Evolutionary conservation across 805 yeast genomes (phyloP), one percentile per base, ranked within the genome.

Genomic region (Zygosaccharomyces siamensis): DNA sequence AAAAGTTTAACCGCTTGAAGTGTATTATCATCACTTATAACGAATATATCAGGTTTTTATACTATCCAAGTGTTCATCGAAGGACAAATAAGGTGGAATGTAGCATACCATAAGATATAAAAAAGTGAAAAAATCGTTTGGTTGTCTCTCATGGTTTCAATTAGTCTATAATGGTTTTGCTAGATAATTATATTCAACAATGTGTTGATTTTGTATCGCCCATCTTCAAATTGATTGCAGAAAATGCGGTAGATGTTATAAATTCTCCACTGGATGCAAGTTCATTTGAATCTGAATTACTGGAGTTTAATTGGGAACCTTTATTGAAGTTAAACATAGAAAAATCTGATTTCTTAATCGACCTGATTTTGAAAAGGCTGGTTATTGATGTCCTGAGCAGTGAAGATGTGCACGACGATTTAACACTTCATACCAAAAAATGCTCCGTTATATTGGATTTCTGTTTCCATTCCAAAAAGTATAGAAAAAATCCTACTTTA

Each of bases 401-500:
- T 21, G 52, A 47, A 16, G 43, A 7, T 33, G 47, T 46, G 12
- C 46, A 28, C 23, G 54, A 47, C 5, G 43, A 42, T 23, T 35
- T 32, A 20, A 31, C 37, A 10, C 30, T 30, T 21, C 40, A 32
- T 10, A 39, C 42, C 20, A 47, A 51, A 8, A n/a, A 49, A 2
- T 50, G 55, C 43, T 56, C 60, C 7, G 51, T 42, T 14, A 54
- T 53, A 18, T 52, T 66, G 39, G 70, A 66, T 49, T 56, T 59
- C 40, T 55, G 61, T 32, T 62, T 52, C 37, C 55, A 55, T 39
- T 52, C 63, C 4, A 58, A 54, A 45, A 31, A 18, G 5, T 35
- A 47, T 30, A 55, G 60, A 43, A 52, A 43, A 33, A 43, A 37
- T 39, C 51, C 51, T 7, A 18, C 28, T 4, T 27, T 30, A 20